A percentile compares a stretch with the other conserved stretches of the same genome.
Evolutionary conservation across 345 rosid genomes (phyloP).

Genomic region (Eucalyptus coolabah): DNA sequence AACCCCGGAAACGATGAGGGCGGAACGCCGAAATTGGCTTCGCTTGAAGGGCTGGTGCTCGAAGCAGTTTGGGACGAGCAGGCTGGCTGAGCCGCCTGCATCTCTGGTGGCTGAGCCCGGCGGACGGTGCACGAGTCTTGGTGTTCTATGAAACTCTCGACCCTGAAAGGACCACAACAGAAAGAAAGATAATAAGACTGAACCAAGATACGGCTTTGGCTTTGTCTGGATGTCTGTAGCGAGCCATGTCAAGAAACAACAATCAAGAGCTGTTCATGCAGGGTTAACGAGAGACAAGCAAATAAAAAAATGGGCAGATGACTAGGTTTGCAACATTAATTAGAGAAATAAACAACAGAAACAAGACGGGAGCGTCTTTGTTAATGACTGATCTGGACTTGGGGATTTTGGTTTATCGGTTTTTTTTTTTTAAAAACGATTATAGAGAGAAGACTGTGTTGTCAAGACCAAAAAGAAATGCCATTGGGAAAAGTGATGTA

Average conservation of each 20-base stretch:
- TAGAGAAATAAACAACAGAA: background rate
- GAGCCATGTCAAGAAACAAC: background rate
- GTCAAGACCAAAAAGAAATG: background rate
- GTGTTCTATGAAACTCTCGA: conserved; percentile 96
- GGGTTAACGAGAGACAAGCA: background rate
- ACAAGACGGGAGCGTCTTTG: background rate
- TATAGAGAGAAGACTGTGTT: background rate
- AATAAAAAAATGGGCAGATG: background rate
- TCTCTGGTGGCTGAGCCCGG: conserved; percentile 22
- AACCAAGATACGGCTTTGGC: background rate
- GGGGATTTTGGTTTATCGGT: background rate
- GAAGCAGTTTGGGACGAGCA: conserved; percentile 51
- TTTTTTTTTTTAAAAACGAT: background rate
- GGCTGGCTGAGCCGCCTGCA: conserved; percentile 13
- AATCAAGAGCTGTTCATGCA: background rate
- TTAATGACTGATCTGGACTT: background rate
- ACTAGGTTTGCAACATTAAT: background rate
- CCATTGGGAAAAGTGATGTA: background rate
- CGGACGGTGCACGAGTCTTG: conserved; percentile 79
- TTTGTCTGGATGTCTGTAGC: background rate
- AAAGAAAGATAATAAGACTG: background rate
- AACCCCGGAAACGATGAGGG: background rate
- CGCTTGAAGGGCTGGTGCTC: conserved; percentile 50
- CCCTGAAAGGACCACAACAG: conserved; percentile 20
- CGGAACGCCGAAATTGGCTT: conserved; percentile 20